Evolutionary conservation across 495 filamentous ascomycete species (phyloP).

Genomic region (Coniosporium apollinis): DNA sequence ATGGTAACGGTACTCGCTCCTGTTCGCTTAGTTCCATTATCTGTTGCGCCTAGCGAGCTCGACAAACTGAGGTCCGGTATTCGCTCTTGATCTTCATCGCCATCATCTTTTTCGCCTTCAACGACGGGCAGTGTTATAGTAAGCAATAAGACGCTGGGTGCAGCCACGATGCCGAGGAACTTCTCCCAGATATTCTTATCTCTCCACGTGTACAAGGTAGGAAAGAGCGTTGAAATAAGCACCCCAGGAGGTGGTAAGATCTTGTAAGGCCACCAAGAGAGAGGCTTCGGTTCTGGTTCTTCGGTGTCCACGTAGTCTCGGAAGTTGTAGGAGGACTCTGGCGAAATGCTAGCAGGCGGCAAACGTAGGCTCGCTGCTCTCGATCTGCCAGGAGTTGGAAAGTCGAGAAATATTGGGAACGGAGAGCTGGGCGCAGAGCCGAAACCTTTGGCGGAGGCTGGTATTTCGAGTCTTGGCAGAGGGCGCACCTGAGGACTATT

Average conservation of each 20-base stretch:
- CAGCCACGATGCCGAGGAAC: slow-evolving; percentile 57
- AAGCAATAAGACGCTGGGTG: slow-evolving; percentile 78
- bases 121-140: slow-evolving; percentile 88
- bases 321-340: slow-evolving; percentile 26
- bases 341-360: slow-evolving; percentile 33
- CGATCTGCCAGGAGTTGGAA: slow-evolving; percentile 25
- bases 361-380: slow-evolving; percentile 39
- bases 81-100: slow-evolving; percentile 11
- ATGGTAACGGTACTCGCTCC: background rate
- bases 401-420: slow-evolving; percentile 36
- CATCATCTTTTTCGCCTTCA: slow-evolving; percentile 43
- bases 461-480: slow-evolving; percentile 16
- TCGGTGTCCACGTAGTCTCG: slow-evolving; percentile 12
- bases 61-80: background rate
- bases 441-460: background rate
- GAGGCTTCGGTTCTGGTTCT: slow-evolving; percentile 10
- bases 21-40: background rate
- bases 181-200: slow-evolving; percentile 65
- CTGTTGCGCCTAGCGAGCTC: too few species aligned
- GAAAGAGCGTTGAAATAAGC: slow-evolving; percentile 66
- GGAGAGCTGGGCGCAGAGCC: slow-evolving; percentile 22
- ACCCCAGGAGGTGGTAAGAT: slow-evolving; percentile 51
- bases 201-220: slow-evolving; percentile 65
- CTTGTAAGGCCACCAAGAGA: slow-evolving; percentile 52
- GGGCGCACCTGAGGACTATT: too few species aligned